Base-by-base conservation (phyloP, 2,329 filamentous ascomycete genomes). In the Lecanicillium sp. region DNA sequence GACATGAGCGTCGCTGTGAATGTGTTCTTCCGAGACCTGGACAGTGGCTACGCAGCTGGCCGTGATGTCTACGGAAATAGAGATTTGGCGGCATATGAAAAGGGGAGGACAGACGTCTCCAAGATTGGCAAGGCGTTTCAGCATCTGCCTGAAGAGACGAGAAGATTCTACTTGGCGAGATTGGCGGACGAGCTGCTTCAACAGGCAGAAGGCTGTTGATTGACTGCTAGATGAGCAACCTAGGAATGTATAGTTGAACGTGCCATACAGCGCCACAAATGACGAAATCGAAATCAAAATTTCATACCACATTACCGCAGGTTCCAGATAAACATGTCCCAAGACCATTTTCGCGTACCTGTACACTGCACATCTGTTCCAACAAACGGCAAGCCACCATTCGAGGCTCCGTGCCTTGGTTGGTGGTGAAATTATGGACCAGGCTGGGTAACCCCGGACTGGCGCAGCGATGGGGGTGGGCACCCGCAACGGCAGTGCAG, bases 1-100 rank as follows among this genome's bases (percentile, higher is more conserved):
- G 56, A 65, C 32, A 57, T 77, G 43, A 88, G 85, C 49, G 69
- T 94, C 7, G 86, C 86, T 1, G 80, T 95, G n/a, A 95, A 95
- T 55, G 74, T 90, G 19, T 95, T 95, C 65, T 95, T 94, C 63
- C 77, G 79, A 31, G 81, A 80, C 44, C 65, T 92, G 9, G 65
- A 78, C 3, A 64, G 57, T 3, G 78, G 74, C 2, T 92, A 92
- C 56, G 79, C 86, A 1, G 58, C 72, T 1, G 87, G 88, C 1
- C 74, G 80, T 47, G 88, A 95, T 56, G 82, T 94, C 0, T 95
- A 95, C 54, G 88, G 86, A 2, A 95, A 94, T 54, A 72, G 87
- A 29, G 89, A 95, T 58, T 59, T 95, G 36, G 81, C 83, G 29
- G 84, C 82, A 2, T 94, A 94, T 55, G 87, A 94, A 56, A 87